phyloP scores from a whole-genome alignment of 2,329 filamentous ascomycete genomes.

The Colletotrichum aenigma region DNA sequence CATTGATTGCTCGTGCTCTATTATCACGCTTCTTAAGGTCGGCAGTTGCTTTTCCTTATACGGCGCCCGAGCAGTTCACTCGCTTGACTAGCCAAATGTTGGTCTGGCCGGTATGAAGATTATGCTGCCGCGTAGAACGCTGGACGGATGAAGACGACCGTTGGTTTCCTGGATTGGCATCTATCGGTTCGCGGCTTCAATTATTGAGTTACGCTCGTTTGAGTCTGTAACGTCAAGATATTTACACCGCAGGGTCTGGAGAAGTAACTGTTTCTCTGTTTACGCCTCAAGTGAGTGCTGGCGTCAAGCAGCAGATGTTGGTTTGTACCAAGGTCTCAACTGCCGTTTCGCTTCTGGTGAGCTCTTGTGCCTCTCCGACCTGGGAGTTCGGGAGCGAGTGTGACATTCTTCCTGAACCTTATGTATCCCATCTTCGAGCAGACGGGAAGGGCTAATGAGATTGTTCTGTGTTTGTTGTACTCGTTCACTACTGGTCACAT shows the following conservation, averaged over 20 bases:
- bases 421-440: not conserved
- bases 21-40: not conserved
- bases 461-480: not conserved
- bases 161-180: not conserved
- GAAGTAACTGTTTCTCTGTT: not conserved
- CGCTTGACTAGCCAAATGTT: not conserved
- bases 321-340: not conserved
- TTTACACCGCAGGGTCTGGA: not conserved
- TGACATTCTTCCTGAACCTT: not conserved
- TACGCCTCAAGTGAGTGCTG: not conserved
- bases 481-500: not conserved
- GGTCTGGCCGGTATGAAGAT: not conserved
- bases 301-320: not conserved
- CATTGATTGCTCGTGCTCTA: not conserved
- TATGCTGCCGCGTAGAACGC: not conserved
- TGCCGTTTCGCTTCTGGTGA: not conserved
- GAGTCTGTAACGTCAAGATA: not conserved
- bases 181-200: not conserved
- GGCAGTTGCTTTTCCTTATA: not conserved
- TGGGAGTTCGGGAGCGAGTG: not conserved
- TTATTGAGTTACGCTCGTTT: not conserved
- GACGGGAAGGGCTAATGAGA: not conserved
- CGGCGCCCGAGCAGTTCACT: not conserved
- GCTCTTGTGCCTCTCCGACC: not conserved
- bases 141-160: not conserved